Evolutionary conservation across 177 flowering plant genomes (phyloP).

Genomic region (Vitis hybrid): DNA sequence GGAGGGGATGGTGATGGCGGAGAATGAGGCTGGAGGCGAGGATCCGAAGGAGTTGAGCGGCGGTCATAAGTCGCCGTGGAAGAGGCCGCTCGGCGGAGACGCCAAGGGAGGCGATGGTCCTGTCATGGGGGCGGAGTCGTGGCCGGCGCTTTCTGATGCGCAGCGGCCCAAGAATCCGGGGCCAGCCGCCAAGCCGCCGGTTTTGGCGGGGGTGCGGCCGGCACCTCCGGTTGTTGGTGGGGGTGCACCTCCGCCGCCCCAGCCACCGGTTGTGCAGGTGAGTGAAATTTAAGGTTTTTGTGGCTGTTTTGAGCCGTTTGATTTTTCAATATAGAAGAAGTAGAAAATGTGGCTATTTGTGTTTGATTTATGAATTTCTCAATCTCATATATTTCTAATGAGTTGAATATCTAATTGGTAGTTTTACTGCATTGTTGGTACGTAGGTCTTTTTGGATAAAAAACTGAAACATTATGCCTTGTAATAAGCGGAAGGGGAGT

Average conservation of each 20-base stretch:
- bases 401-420: too few relatives aligned
- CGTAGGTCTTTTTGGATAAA: too few relatives aligned
- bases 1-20: slow-evolving; percentile 37
- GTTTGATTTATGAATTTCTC: not conserved
- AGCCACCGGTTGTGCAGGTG: slow-evolving; percentile 14
- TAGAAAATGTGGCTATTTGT: not conserved
- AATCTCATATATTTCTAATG: not conserved
- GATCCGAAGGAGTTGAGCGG: slow-evolving; percentile 28
- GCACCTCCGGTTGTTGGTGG: slow-evolving; percentile 6
- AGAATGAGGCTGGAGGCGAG: slow-evolving; percentile 26
- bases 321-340: too few relatives aligned
- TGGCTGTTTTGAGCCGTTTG: not conserved
- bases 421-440: too few relatives aligned
- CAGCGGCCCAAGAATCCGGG: slow-evolving; percentile 32
- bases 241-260: slow-evolving; percentile 13
- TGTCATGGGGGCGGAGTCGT: slow-evolving; percentile 65
- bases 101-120: slow-evolving; percentile 27
- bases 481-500: too few relatives aligned
- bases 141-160: slow-evolving; percentile 83
- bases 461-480: too few relatives aligned
- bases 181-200: slow-evolving; percentile 7
- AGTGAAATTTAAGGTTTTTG: not conserved
- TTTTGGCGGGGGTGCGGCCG: slow-evolving; percentile 3
- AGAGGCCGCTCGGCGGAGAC: slow-evolving; percentile 33
- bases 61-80: slow-evolving; percentile 65